Percentiles rank a stretch among this genome's conserved stretches.
Evolutionary conservation across 179 eudicot genomes (phyloP).

Genomic region (Spergularia azorica): DNA sequence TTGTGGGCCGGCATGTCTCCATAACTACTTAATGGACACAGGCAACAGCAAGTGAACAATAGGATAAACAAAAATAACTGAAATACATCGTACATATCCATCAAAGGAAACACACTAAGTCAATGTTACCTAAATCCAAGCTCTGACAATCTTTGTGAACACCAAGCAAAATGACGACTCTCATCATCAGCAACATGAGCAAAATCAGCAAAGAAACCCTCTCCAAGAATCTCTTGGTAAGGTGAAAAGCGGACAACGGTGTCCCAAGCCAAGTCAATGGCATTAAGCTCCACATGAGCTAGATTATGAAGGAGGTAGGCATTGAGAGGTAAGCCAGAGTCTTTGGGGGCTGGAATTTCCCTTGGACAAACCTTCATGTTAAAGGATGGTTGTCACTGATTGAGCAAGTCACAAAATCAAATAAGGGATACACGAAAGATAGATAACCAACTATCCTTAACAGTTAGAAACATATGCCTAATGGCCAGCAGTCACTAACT

Average conservation of each 20-base stretch:
- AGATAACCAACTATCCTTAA: neutral
- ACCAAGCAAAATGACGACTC: constrained; percentile 97
- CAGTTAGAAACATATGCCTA: neutral
- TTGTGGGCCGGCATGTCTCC: constrained; percentile 98
- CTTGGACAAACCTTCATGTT: constrained; percentile 67
- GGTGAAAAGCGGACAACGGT: constrained; percentile 95
- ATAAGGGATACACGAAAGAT: neutral
- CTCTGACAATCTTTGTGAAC: constrained; percentile 81
- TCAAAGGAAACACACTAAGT: neutral
- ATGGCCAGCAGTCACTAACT: neutral
- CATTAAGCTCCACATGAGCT: constrained; percentile 94
- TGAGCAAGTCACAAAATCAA: constrained; percentile 7
- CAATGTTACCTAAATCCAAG: constrained; percentile 74
- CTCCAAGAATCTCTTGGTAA: constrained; percentile 62
- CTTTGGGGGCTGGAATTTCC: constrained; percentile 77
- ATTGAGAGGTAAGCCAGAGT: constrained; percentile 83
- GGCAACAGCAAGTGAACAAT: constrained; percentile 7
- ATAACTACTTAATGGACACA: constrained; percentile 46
- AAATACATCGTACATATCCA: neutral
- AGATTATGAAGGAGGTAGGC: constrained; percentile 93
- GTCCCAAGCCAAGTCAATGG: constrained; percentile 95
- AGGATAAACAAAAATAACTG: neutral
- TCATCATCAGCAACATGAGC: constrained; percentile 98
- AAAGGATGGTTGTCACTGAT: constrained; percentile 7
- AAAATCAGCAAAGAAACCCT: constrained; percentile 82